Evolutionary conservation across 2,329 filamentous ascomycete species (phyloP), one percentile per base, ranked within the genome.

Genomic region (Epichloe festucae): DNA sequence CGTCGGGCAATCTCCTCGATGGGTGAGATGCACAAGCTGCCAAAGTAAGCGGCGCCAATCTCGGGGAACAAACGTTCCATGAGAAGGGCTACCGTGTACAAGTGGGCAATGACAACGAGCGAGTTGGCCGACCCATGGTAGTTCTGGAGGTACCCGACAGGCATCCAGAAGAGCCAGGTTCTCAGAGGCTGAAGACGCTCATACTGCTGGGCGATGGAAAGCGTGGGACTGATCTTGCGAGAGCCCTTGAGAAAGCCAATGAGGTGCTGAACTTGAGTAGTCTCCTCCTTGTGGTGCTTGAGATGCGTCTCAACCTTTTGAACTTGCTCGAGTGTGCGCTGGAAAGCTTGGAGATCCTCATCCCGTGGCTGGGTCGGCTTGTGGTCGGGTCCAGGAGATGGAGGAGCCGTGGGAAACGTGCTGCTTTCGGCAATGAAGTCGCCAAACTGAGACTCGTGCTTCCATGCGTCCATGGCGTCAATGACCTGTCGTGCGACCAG

Each of bases 161-260:
- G 93, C 51, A 95, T 81, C 89, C 91, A 97, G 70, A 97, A 95
- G 15, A 97, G 79, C 89, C 91, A 96, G 59, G 87, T 87, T 51
- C 90, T 80, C 53, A 98, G 77, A 10, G 88, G 84, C 57, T 94
- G 90, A 11, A 97, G 79, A 57, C 90, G 86, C 62, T 89, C 85
- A 64, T 96, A 97, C 63, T 95, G 88, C 63, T 94, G 83, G 56
- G 88, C 84, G 23, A 89, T 81, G 23, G 82, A 81, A 56, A 85
- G 76, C 12, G 77, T 76, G 4, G 83, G 81, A 63, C 82, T 81
- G 57, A 87, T 81, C 64, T 85, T 82, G 62, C 82, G 81, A 52
- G 87, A 77, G 42, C 82, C 78, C 67, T 85, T 82, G 56, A 89
- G 73, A 68, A 89, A 89, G 53, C 76, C 79, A 59, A 85, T 77